Percentiles rank a stretch among this genome's conserved stretches.
phyloP scores from a whole-genome alignment of 495 filamentous ascomycete species.

The Haplographium delicatum region DNA sequence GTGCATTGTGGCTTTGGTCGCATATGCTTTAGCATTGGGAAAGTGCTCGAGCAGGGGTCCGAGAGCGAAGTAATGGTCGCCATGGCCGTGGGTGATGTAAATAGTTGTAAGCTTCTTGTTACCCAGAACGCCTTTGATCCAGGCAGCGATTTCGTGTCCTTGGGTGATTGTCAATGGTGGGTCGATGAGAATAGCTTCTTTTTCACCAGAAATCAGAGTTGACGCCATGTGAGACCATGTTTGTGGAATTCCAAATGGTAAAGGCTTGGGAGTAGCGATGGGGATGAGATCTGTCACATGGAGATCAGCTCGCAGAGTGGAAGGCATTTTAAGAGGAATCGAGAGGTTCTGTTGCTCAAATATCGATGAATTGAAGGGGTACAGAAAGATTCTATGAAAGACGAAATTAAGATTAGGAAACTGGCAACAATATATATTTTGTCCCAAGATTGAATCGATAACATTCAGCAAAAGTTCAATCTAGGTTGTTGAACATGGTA shows the following conservation, averaged over 20 bases:
- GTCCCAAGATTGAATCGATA: no score
- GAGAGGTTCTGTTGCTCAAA: neutral
- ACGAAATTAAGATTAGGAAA: no score
- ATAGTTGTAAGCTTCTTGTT: constrained; percentile 31
- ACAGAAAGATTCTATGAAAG: no score
- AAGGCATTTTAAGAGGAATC: neutral
- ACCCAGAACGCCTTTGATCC: constrained; percentile 25
- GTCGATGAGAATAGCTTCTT: constrained; percentile 32
- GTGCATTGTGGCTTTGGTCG: constrained; percentile 27
- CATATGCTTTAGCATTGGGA: constrained; percentile 26
- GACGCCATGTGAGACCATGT: constrained; percentile 27
- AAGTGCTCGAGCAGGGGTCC: constrained; percentile 27
- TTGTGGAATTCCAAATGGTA: neutral
- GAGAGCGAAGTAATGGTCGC: constrained; percentile 40
- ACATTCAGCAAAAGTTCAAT: no score
- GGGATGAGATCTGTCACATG: neutral
- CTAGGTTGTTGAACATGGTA: no score
- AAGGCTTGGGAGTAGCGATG: neutral
- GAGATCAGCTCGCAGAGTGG: neutral
- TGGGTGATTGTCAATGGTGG: constrained; percentile 23
- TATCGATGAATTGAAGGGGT: no score
- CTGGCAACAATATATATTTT: no score
- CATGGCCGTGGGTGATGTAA: constrained; percentile 44
- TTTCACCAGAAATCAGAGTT: constrained; percentile 24
- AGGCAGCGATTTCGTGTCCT: constrained; percentile 22